These are phyloP conservation scores for Cyclotella atomus DNA, from an alignment of 108 stramenopile genomes.

Conservation along the genomic window DNA sequence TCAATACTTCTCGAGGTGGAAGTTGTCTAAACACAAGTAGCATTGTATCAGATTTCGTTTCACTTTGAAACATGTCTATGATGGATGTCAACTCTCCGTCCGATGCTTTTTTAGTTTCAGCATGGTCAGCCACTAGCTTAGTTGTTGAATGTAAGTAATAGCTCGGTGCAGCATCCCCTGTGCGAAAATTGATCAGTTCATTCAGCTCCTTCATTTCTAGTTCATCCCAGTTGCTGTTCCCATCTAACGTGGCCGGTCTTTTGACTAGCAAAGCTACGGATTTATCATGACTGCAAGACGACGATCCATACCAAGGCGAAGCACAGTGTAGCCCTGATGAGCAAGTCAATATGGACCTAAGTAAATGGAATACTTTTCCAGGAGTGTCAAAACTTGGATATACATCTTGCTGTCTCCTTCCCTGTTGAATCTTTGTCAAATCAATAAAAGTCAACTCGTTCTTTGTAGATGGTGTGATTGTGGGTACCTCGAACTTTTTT, in stretches of 20 bases:
- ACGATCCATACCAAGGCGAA: conserved; percentile 36
- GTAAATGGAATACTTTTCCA: conserved; percentile 48
- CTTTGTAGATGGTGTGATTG: neutral
- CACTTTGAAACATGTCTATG: conserved; percentile 17
- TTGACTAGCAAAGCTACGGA: conserved; percentile 42
- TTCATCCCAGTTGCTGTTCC: conserved; percentile 14
- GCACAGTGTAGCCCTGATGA: conserved; percentile 38
- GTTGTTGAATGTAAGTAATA: conserved; percentile 43
- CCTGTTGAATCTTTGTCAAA: conserved; percentile 43
- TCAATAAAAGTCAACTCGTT: conserved; percentile 21
- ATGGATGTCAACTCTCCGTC: neutral
- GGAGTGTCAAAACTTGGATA: conserved; percentile 41
- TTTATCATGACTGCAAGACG: conserved; percentile 10
- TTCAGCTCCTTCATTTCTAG: conserved; percentile 34
- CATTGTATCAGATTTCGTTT: neutral
- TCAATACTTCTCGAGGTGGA: conserved; percentile 6
- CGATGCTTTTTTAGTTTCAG: neutral
- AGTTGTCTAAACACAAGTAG: conserved; percentile 15
- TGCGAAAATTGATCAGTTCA: conserved; percentile 43
- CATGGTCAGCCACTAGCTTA: neutral
- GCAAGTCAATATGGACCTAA: conserved; percentile 42
- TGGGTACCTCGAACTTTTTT: neutral
- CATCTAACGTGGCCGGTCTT: neutral
- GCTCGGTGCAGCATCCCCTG: conserved; percentile 49
- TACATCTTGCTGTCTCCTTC: neutral